Base-by-base conservation (phyloP, 805 yeast species). In the Wickerhamiella kazuoi region DNA sequence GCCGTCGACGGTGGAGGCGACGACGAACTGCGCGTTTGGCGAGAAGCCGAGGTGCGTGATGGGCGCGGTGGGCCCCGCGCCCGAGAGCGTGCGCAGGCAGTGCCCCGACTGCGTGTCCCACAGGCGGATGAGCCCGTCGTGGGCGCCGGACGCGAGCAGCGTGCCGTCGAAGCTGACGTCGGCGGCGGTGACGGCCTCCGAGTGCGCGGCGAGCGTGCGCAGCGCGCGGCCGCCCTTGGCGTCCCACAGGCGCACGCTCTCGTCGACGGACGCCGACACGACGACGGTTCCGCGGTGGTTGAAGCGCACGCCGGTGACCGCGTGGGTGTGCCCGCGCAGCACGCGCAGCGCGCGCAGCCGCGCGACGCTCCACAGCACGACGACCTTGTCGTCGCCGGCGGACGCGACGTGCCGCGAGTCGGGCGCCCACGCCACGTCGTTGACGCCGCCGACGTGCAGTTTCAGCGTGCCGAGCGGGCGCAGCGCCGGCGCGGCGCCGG, bases 161-260 rank as follows among this genome's bases (percentile, higher is more conserved):
- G 94, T 69, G 42, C 86, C 84, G 48, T 80, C 94, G 41, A 71
- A 74, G 2, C 80, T 72, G 36, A 87, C 60, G 49, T 82, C 76
- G 1, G 86, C 63, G 0, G 81, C 68, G 18, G 81, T 73, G 2
- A 90, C 79, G 0, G 96, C 93, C 48, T 83, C 96, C 0, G 93
- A 73, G 58, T 87, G 98, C 0, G 97, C 96, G 30, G 93, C 79
- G 37, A 87, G 61, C 0, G 93, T 81, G 51, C 79, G 75, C 49
- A 83, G 60, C 41, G 80, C 70, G 30, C 67, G 67, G 1, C 93
- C 93, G 16, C 72, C 63, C 24, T 65, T 62, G 2, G 78, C 70
- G 56, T 87, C 95, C 98, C 98, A 87, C 2, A 87, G 68, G 38
- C 86, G 69, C 14, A 90, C 76, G 38, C 87, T 82, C 53, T 87